phyloP scores from a whole-genome alignment of 306 rosid species.

The Vicia villosa region DNA sequence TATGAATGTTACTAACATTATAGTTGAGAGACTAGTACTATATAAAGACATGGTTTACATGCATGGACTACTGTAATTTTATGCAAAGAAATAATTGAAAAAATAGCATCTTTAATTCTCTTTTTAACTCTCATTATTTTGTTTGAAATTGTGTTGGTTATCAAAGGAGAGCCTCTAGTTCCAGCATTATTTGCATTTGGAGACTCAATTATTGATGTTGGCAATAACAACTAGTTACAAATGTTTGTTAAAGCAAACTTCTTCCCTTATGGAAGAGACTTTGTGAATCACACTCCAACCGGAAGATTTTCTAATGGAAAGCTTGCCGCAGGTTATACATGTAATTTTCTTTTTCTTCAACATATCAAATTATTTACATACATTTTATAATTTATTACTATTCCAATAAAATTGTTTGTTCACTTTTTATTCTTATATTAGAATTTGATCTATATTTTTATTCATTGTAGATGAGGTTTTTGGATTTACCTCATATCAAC shows the following conservation, averaged over 20 bases:
- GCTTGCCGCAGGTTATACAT: slow-evolving; percentile 62
- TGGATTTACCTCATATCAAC: too few relatives aligned
- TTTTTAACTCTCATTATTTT: slow-evolving; percentile 35
- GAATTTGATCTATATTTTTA: slow-evolving; percentile 7
- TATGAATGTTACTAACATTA: too few relatives aligned
- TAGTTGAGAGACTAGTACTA: too few relatives aligned
- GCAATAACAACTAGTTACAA: slow-evolving; percentile 54
- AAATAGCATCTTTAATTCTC: slow-evolving; percentile 43
- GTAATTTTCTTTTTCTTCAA: slow-evolving; percentile 31
- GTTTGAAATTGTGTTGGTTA: slow-evolving; percentile 20
- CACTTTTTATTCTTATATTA: too few relatives aligned
- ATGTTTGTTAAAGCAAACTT: slow-evolving; percentile 61
- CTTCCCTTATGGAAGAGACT: slow-evolving; percentile 81
- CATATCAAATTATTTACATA: not conserved
- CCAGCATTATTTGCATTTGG: slow-evolving; percentile 83
- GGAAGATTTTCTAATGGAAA: slow-evolving; percentile 83
- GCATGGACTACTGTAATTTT: too few relatives aligned
- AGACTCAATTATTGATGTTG: slow-evolving; percentile 69
- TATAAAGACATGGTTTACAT: too few relatives aligned
- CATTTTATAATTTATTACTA: too few relatives aligned
- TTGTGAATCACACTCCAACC: slow-evolving; percentile 50
- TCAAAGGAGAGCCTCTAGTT: slow-evolving; percentile 58
- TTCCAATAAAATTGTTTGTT: too few relatives aligned
- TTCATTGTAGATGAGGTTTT: slow-evolving; percentile 44
- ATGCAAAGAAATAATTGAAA: not conserved